These are phyloP conservation scores for Tetraselmis chui DNA, from an alignment of 139 green algal genomes.

Conservation along the genomic window DNA sequence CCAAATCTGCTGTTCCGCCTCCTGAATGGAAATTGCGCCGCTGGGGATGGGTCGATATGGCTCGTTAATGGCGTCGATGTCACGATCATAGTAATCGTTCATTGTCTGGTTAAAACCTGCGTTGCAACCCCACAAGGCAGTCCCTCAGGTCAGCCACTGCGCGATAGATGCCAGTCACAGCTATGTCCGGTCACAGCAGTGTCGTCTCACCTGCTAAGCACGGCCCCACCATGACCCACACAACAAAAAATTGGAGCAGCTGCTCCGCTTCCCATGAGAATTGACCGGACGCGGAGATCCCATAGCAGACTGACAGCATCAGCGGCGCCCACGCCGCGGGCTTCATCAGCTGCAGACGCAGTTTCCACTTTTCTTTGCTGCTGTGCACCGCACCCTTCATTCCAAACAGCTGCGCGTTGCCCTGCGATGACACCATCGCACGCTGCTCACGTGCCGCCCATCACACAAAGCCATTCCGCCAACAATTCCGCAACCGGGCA, in stretches of 20 bases:
- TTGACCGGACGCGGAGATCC: not conserved
- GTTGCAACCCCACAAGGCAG: not conserved
- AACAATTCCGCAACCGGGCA: too few species aligned
- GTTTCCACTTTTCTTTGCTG: not conserved
- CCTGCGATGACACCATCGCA: not conserved
- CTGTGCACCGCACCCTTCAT: not conserved
- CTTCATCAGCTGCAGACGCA: not conserved
- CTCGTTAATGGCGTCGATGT: not conserved
- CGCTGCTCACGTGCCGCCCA: too few species aligned
- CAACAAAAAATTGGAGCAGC: not conserved
- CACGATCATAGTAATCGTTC: not conserved
- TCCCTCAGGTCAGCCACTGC: not conserved
- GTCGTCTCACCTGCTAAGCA: not conserved
- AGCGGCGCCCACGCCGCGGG: not conserved
- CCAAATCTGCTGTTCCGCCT: constrained; percentile 85
- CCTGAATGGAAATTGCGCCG: constrained; percentile 67
- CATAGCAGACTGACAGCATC: not conserved
- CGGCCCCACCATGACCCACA: not conserved
- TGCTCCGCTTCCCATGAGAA: not conserved
- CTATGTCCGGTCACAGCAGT: not conserved
- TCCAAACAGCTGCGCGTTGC: not conserved
- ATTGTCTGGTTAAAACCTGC: not conserved
- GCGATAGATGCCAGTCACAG: too few species aligned
- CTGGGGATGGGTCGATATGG: not conserved
- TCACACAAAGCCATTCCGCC: too few species aligned